Evolutionary conservation across 352 stramenopile genomes (phyloP), one percentile per base, ranked within the genome.

Genomic region (Peronospora farinosa): DNA sequence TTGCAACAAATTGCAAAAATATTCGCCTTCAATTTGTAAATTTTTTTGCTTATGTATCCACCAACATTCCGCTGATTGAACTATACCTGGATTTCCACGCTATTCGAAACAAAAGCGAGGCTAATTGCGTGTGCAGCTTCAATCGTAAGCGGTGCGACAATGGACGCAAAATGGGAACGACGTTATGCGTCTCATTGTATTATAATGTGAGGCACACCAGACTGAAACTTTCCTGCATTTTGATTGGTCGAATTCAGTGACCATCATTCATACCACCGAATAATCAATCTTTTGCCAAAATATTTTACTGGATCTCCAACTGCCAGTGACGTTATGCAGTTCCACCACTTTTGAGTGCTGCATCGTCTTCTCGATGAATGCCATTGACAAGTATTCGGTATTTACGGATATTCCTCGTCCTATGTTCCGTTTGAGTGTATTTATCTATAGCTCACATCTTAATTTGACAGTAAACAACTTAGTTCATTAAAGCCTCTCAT

Each of bases 221-320:
- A 42, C 16, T 35, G 25, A 6, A 31, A 1, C 13, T 56, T 59
- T 45, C 13, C 13, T 10, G 21, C 2, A 0, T 13, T 25, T 0
- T 33, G 23, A 63, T 52, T 67, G 58, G 53, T 27, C 16, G 9
- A 53, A 41, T 41, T 7, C 2, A 1, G 5, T 9, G 5, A 51
- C 37, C 51, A 47, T 51, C 51, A 61, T 40, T 61, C 51, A 11
- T 6, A 0, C 19, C 3, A n/a, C 4, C n/a, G n/a, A n/a, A n/a
- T n/a, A n/a, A n/a, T n/a, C n/a, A n/a, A n/a, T n/a, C n/a, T n/a
- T n/a, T n/a, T n/a, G n/a, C n/a, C n/a, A n/a, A n/a, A n/a, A 67
- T 64, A 64, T 63, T 67, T 23, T 42, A 23, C 59, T 67, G 59
- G 59, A 67, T 67, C 50, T 55, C 48, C 23, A 39, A 47, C 31